These are phyloP conservation scores for Berberis thunbergii DNA, from an alignment of 164 flowering plant genomes.

Conservation along the genomic window DNA sequence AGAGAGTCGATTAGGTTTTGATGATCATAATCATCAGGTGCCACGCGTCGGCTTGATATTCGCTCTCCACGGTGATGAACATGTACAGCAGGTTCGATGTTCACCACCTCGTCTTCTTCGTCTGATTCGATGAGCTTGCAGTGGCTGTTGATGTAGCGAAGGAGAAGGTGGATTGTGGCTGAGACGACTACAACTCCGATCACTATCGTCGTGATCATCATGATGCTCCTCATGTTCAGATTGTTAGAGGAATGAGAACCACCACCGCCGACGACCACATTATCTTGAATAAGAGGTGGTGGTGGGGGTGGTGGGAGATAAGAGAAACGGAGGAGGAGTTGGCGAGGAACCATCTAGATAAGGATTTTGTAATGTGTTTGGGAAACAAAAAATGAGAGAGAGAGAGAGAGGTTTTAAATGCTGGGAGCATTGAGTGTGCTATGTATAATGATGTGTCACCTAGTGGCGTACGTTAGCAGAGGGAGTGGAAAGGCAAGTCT, in stretches of 20 bases:
- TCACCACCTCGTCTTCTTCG: neutral
- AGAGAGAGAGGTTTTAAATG: no score
- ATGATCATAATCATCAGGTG: constrained; percentile 8
- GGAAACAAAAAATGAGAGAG: no score
- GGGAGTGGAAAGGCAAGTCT: no score
- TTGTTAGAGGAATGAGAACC: neutral
- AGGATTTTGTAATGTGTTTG: no score
- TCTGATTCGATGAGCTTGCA: neutral
- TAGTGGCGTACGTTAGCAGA: no score
- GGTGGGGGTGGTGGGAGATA: neutral
- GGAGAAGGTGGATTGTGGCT: constrained; percentile 17
- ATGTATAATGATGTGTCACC: no score
- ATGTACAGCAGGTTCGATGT: neutral
- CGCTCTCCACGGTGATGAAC: neutral
- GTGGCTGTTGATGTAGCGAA: constrained; percentile 8
- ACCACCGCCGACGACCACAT: neutral
- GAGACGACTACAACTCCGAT: constrained; percentile 30
- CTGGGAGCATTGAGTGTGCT: no score
- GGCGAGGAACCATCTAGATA: neutral
- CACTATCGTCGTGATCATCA: constrained; percentile 30
- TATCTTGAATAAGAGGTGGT: neutral
- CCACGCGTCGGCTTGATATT: constrained; percentile 21
- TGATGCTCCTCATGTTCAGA: constrained; percentile 34
- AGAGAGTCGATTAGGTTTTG: constrained; percentile 34
- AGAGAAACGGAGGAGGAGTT: neutral